Conservation (phyloP, 2,329 filamentous ascomycete species). For the Thermoascus crustaceus region DNA sequence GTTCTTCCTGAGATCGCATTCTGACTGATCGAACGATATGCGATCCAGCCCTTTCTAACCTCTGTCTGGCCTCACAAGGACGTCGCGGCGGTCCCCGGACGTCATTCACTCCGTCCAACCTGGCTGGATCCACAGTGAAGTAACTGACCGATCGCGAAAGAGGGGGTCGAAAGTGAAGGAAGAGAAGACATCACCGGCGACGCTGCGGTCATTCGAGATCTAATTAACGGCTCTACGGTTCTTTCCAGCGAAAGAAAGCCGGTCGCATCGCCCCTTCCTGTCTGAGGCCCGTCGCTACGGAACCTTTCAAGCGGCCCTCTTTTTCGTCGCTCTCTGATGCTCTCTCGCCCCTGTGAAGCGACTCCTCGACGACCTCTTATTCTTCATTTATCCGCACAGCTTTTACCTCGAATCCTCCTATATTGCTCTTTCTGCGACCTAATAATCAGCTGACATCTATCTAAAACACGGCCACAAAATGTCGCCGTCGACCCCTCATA, state of each 20-base stretch:
- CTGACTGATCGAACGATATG: conserved; percentile 13
- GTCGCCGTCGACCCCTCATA: conserved; percentile 48
- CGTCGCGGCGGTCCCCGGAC: conserved; percentile 15
- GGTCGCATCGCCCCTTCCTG: conserved; percentile 1
- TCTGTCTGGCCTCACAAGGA: conserved; percentile 14
- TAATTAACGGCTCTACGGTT: conserved; percentile 1
- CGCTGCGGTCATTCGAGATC: not conserved
- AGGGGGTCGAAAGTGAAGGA: conserved; percentile 1
- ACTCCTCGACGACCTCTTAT: not conserved
- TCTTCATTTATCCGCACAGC: not conserved
- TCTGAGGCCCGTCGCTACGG: too few species aligned
- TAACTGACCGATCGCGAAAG: not conserved
- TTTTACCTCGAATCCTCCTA: not conserved
- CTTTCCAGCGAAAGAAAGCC: not conserved
- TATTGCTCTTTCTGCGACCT: conserved; percentile 6
- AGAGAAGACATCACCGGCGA: not conserved
- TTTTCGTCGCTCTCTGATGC: not conserved
- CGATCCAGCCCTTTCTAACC: conserved; percentile 12
- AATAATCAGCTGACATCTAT: not conserved
- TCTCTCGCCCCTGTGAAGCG: not conserved
- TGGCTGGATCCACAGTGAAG: not conserved
- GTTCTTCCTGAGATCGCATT: conserved; percentile 1
- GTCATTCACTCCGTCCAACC: conserved; percentile 14
- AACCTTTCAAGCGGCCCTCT: too few species aligned
- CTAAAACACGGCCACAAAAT: conserved; percentile 35